phyloP scores from a whole-genome alignment of 2,329 filamentous ascomycete genomes.

The Apiospora phragmitis region DNA sequence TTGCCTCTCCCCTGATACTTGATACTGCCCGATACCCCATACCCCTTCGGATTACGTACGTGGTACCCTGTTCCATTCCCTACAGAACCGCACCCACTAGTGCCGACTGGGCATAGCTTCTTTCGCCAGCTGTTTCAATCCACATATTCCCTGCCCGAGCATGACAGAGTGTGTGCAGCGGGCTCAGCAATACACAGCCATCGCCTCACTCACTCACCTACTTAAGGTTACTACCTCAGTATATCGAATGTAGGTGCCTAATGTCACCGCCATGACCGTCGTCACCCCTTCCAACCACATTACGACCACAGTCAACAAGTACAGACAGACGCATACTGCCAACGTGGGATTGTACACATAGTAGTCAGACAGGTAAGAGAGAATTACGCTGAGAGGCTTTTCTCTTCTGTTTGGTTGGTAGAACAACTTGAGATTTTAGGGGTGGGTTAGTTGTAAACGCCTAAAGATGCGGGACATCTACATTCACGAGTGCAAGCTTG shows the following conservation, averaged over 20 bases:
- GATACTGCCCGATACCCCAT: slow-evolving; percentile 7
- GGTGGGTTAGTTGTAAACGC: neutral
- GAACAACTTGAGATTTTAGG: neutral
- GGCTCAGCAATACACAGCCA: neutral
- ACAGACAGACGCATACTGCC: neutral
- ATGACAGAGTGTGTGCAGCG: neutral
- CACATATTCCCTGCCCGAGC: neutral
- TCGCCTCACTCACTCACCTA: neutral
- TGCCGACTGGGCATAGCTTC: neutral
- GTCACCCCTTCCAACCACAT: neutral
- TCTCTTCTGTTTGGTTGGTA: neutral
- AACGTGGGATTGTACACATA: neutral
- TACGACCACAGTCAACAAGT: neutral
- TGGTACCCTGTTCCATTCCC: neutral
- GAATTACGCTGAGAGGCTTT: too few species aligned
- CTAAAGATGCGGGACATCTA: neutral
- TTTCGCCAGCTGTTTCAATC: slow-evolving; percentile 6
- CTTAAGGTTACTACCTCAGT: neutral
- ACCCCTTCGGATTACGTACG: neutral
- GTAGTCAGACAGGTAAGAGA: neutral
- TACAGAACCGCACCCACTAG: neutral
- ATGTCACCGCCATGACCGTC: neutral
- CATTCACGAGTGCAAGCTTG: neutral
- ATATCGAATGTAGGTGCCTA: neutral
- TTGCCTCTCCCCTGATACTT: neutral